phyloP scores from a whole-genome alignment of 352 stramenopile genomes.

The Aphanomyces astaci region DNA sequence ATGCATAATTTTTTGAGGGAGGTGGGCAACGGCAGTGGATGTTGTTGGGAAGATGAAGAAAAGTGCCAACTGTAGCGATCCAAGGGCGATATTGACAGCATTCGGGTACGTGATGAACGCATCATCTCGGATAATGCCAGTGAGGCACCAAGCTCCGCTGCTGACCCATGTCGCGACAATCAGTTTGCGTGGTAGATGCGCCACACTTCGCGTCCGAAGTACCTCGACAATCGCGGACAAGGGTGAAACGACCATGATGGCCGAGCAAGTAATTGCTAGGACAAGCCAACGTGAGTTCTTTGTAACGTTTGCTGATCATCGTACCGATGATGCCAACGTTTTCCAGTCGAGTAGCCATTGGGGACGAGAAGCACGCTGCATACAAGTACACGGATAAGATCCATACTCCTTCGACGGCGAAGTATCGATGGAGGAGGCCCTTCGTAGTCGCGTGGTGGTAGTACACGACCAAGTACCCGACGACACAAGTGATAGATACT shows the following conservation, averaged over 20 bases:
- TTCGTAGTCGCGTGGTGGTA: neutral
- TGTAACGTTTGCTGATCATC: neutral
- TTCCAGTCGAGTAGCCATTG: neutral
- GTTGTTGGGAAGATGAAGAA: neutral
- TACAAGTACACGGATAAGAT: neutral
- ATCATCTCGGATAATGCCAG: neutral
- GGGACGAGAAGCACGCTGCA: neutral
- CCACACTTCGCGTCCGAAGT: neutral
- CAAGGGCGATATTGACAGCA: neutral
- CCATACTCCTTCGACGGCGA: neutral
- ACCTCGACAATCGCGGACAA: neutral
- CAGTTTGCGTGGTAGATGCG: neutral
- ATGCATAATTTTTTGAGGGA: neutral
- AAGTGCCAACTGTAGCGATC: neutral
- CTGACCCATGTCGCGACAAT: neutral
- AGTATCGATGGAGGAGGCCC: neutral
- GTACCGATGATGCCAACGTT: neutral
- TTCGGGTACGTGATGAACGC: neutral
- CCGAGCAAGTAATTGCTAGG: neutral
- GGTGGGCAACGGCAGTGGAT: neutral
- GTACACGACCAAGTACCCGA: constrained; percentile 1
- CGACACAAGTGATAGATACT: neutral
- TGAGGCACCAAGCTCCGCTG: neutral
- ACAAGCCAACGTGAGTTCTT: neutral
- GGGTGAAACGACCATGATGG: neutral